These are phyloP conservation scores for Liriodendron chinense DNA, from an alignment of 164 flowering plant species.

Conservation along the genomic window DNA sequence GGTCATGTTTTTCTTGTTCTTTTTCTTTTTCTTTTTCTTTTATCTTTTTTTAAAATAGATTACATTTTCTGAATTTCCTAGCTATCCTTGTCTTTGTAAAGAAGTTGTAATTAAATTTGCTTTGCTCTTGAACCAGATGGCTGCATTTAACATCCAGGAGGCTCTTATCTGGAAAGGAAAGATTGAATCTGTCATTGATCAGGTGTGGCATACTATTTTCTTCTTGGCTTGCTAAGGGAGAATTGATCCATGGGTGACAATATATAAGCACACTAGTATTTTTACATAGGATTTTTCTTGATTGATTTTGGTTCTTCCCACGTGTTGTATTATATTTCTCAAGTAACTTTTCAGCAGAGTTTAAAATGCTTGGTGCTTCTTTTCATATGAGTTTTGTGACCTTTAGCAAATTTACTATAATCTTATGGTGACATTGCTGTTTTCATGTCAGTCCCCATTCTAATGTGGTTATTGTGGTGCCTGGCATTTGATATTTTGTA, in stretches of 20 bases:
- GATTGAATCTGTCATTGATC: constrained; percentile 89
- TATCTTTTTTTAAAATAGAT: not conserved
- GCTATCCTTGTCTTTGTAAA: not conserved
- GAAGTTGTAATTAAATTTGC: not conserved
- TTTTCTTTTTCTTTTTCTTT: not conserved
- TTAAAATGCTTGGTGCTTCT: not conserved
- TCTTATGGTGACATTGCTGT: not conserved
- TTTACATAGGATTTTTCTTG: not conserved
- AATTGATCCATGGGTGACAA: not conserved
- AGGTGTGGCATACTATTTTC: constrained; percentile 37
- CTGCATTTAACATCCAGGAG: constrained; percentile 98
- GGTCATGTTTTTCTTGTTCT: not conserved
- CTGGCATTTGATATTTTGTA: not conserved
- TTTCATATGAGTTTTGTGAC: not conserved
- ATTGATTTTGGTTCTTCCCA: not conserved
- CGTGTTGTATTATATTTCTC: no score
- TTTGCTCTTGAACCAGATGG: constrained; percentile 63
- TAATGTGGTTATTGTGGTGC: not conserved
- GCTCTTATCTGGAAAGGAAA: constrained; percentile 93
- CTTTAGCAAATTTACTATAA: not conserved
- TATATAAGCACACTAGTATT: not conserved
- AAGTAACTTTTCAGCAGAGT: not conserved
- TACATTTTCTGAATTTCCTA: not conserved
- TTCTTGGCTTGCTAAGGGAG: not conserved
- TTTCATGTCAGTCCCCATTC: not conserved